Evolutionary conservation across 805 yeast genomes (phyloP).

Genomic region (Yarrowia phangngaensis): DNA sequence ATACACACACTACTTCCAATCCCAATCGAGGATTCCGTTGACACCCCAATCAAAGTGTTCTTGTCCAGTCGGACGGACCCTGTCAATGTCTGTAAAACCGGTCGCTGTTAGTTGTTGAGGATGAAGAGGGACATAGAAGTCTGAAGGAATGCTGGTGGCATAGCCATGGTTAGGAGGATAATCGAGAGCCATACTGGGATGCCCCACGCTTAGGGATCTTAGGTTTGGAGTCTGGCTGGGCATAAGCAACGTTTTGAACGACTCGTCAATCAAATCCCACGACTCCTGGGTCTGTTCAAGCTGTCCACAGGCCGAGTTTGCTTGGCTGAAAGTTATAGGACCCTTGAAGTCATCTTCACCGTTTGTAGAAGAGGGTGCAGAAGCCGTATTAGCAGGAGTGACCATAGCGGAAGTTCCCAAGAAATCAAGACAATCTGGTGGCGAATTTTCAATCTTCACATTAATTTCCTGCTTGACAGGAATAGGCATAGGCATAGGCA

Average conservation of each 20-base stretch:
- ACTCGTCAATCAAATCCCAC: constrained; percentile 20
- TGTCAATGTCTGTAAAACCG: constrained; percentile 20
- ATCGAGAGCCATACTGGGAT: background rate
- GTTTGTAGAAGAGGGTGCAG: constrained; percentile 17
- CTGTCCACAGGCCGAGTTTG: constrained; percentile 21
- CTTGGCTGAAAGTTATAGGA: constrained; percentile 1
- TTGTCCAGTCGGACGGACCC: background rate
- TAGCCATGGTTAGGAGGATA: background rate
- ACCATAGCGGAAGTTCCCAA: constrained; percentile 19
- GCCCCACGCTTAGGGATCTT: constrained; percentile 17
- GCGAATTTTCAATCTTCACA: constrained; percentile 13
- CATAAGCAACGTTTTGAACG: constrained; percentile 16
- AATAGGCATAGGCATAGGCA: constrained; percentile 1
- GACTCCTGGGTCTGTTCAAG: constrained; percentile 11
- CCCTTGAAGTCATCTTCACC: constrained; percentile 23
- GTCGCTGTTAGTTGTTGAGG: constrained; percentile 23
- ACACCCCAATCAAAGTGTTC: constrained; percentile 20
- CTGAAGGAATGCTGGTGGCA: constrained; percentile 1
- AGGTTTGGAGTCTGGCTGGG: background rate
- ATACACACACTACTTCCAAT: constrained; percentile 8
- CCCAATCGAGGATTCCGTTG: constrained; percentile 21
- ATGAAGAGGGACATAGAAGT: constrained; percentile 17
- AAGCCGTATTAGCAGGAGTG: constrained; percentile 19
- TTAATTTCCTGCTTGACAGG: constrained; percentile 14
- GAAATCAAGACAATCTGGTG: constrained; percentile 4